A percentile compares a stretch with the other conserved stretches of the same genome.
phyloP scores from a whole-genome alignment of 371 early-diverging fungal genomes.

The Mucor saturninus region DNA sequence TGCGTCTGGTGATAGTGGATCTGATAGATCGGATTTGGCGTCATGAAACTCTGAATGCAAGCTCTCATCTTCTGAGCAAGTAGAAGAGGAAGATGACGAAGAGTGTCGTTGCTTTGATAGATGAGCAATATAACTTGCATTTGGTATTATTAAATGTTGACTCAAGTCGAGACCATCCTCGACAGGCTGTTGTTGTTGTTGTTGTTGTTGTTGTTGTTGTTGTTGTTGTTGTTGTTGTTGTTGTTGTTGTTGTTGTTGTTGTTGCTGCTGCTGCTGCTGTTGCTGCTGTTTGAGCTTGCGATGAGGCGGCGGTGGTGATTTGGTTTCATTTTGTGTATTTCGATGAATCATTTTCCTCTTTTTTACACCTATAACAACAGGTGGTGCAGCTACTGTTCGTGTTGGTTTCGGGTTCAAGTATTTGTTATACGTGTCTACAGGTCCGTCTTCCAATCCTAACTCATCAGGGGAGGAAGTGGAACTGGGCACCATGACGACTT shows the following conservation, averaged over 20 bases:
- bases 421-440: slow-evolving; percentile 7
- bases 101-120: not conserved
- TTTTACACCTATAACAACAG: slow-evolving; percentile 5
- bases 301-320: too few species aligned
- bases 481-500: slow-evolving; percentile 2
- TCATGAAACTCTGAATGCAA: slow-evolving; percentile 1
- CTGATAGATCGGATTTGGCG: not conserved
- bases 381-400: not conserved
- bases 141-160: slow-evolving; percentile 21
- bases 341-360: slow-evolving; percentile 5
- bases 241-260: too few species aligned
- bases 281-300: too few species aligned
- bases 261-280: too few species aligned
- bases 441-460: slow-evolving; percentile 1
- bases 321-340: not conserved
- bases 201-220: not conserved
- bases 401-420: slow-evolving; percentile 1
- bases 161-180: slow-evolving; percentile 13
- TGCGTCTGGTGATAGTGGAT: not conserved
- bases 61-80: not conserved
- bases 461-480: slow-evolving; percentile 3
- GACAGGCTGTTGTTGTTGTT: not conserved
- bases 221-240: too few species aligned
- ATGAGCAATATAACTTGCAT: slow-evolving; percentile 20
- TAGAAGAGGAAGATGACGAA: not conserved